Percentiles rank a stretch among this genome's conserved stretches.
Evolutionary conservation across 371 early-diverging fungal genomes (phyloP).

Genomic region (Syncephalastrum sp.): DNA sequence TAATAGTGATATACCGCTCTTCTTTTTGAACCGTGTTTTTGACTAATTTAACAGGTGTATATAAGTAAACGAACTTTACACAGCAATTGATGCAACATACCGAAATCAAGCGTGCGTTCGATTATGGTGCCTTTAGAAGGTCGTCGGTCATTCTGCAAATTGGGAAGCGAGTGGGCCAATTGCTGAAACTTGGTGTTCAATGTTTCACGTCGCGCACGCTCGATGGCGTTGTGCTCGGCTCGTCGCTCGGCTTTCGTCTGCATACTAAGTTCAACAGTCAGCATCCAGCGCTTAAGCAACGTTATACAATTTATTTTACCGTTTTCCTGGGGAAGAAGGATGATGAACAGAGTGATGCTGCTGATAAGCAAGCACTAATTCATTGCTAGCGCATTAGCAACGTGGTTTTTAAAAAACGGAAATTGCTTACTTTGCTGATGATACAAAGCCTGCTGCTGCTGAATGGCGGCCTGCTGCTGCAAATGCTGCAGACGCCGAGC

Average conservation of each 20-base stretch:
- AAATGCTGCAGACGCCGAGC: constrained; percentile 10
- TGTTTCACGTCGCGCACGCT: constrained; percentile 73
- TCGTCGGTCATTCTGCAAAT: constrained; percentile 64
- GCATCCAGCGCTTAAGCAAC: neutral
- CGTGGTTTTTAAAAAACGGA: neutral
- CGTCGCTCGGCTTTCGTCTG: constrained; percentile 62
- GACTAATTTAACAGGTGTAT: constrained; percentile 15
- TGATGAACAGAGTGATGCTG: constrained; percentile 14
- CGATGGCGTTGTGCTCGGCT: constrained; percentile 77
- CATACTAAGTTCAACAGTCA: constrained; percentile 8
- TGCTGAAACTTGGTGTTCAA: constrained; percentile 74
- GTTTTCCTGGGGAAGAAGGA: constrained; percentile 17
- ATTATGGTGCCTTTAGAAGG: constrained; percentile 77
- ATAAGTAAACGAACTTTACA: neutral
- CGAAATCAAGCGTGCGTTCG: constrained; percentile 62
- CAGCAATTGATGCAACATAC: constrained; percentile 7
- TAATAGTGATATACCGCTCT: constrained; percentile 31
- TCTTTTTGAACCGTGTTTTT: constrained; percentile 35
- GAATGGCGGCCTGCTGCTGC: constrained; percentile 9
- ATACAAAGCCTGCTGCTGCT: constrained; percentile 12
- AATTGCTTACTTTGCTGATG: constrained; percentile 12
- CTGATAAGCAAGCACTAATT: constrained; percentile 14
- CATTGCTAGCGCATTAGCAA: neutral
- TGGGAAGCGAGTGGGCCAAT: constrained; percentile 67
- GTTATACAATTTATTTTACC: constrained; percentile 9